Base-by-base conservation (phyloP, 73 alveolate genomes). In the Paramecium octaurelia region DNA sequence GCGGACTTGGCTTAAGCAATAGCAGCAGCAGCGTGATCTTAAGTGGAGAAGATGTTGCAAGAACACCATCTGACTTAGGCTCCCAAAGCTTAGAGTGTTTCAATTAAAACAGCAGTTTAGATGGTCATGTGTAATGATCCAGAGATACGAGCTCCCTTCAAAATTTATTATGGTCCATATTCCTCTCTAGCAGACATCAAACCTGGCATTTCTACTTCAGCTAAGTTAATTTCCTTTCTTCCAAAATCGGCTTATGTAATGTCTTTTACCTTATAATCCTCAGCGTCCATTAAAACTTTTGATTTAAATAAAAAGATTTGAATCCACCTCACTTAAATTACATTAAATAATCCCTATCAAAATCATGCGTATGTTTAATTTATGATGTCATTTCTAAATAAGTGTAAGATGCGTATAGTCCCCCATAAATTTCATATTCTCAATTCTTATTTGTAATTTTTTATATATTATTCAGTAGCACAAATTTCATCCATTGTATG, bases 21-120 rank as follows among this genome's bases (percentile, higher is more conserved):
- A 90, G 99, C 99, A 16, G 99, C 99, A 29, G 99, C 99, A 27
- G 99, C 99, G 83, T 97, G 98, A 91, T 97, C 99, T 94, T 97
- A 97, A 31, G 99, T 97, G 91, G 99, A 96, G 97, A 92, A 97
- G 96, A 97, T 97, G 98, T 97, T 97, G 98, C 99, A 97, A 10
- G 98, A 93, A 94, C 97, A 92, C 99, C 99, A 97, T 86, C 99
- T 96, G 85, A 97, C 98, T 84, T 96, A 86, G 58, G 99, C 99
- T 21, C 99, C 99, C 68, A 95, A 90, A 10, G 94, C 96, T n/a
- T 86, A 57, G 84, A 97, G 96, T 36, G 99, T 97, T 93, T 97
- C 99, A 89, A 97, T 97, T 89, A 97, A 97, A 85, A 96, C 99
- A 18, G 99, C 99, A 12, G 99, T 97, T 94, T 97, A 97, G 95